Conservation (phyloP, 148 eudicot genomes). For the Fagopyrum esculentum region DNA sequence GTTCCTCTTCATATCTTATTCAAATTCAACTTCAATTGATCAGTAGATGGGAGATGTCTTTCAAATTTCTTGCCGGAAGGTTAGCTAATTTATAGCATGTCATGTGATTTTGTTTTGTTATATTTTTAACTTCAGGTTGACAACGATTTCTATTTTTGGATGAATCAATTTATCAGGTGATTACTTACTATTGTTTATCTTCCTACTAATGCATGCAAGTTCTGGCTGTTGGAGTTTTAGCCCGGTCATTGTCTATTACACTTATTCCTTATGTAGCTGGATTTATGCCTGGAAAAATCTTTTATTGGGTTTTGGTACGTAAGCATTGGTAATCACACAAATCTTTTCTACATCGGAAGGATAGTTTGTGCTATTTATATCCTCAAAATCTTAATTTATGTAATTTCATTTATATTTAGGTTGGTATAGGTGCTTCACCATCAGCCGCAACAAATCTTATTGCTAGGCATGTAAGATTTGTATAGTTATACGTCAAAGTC, state of each 20-base stretch:
- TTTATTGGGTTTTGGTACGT: slow-evolving; percentile 79
- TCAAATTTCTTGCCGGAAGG: slow-evolving; percentile 74
- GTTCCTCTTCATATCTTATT: too few species aligned
- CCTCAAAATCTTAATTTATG: not conserved
- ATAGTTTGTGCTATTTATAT: not conserved
- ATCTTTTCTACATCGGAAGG: not conserved
- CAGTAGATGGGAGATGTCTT: too few species aligned
- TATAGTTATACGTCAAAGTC: not conserved
- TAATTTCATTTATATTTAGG: slow-evolving; percentile 40
- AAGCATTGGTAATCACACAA: not conserved
- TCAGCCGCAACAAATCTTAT: slow-evolving; percentile 96
- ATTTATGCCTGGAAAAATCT: slow-evolving; percentile 78
- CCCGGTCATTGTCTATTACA: slow-evolving; percentile 93
- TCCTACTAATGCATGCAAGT: slow-evolving; percentile 53
- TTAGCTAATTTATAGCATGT: slow-evolving; percentile 29
- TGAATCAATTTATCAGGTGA: not conserved
- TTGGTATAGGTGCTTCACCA: slow-evolving; percentile 99
- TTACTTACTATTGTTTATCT: not conserved
- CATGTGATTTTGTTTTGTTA: not conserved
- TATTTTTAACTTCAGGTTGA: not conserved
- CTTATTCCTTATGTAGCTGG: slow-evolving; percentile 86
- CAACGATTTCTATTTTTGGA: not conserved
- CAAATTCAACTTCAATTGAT: too few species aligned
- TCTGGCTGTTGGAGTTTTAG: slow-evolving; percentile 79
- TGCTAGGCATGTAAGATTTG: slow-evolving; percentile 68